These are phyloP conservation scores for Coemansia sp. DNA, from an alignment of 192 early-diverging fungal species.

Conservation along the genomic window DNA sequence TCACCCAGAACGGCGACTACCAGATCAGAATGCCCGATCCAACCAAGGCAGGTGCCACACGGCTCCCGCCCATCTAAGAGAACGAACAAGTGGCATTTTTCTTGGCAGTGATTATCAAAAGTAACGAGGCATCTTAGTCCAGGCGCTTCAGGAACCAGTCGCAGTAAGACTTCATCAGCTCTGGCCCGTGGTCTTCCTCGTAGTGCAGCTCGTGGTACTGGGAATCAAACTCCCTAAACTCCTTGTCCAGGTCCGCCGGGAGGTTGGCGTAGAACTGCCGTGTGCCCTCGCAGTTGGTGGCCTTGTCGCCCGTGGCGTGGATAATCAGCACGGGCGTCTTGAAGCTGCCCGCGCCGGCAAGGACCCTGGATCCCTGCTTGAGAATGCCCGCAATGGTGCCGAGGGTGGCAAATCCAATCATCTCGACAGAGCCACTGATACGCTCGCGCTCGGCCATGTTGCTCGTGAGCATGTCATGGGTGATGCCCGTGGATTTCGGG, in stretches of 20 bases:
- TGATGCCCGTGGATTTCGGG: slow-evolving; percentile 27
- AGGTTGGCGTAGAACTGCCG: slow-evolving; percentile 21
- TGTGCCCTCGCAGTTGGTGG: slow-evolving; percentile 30
- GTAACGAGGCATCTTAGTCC: neutral
- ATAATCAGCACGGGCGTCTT: slow-evolving; percentile 34
- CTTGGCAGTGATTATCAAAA: too few relatives aligned
- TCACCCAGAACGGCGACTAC: slow-evolving; percentile 91
- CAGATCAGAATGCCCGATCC: slow-evolving; percentile 88
- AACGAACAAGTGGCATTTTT: too few relatives aligned
- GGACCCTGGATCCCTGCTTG: slow-evolving; percentile 12
- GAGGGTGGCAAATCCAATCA: slow-evolving; percentile 26
- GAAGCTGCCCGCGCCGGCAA: slow-evolving; percentile 15
- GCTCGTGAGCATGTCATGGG: slow-evolving; percentile 34
- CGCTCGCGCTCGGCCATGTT: slow-evolving; percentile 26
- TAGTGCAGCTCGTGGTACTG: slow-evolving; percentile 48
- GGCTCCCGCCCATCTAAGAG: slow-evolving; percentile 63
- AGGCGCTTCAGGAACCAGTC: slow-evolving; percentile 37
- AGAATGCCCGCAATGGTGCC: slow-evolving; percentile 29
- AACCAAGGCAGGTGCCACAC: slow-evolving; percentile 61
- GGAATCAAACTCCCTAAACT: slow-evolving; percentile 28
- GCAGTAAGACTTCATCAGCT: slow-evolving; percentile 22
- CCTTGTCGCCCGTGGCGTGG: slow-evolving; percentile 41
- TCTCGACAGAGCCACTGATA: slow-evolving; percentile 20
- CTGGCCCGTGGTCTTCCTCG: slow-evolving; percentile 33
- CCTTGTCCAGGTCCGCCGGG: slow-evolving; percentile 41